Base-by-base conservation (phyloP, 768 basidiomycete species). In the Lactarius akahatsu region DNA sequence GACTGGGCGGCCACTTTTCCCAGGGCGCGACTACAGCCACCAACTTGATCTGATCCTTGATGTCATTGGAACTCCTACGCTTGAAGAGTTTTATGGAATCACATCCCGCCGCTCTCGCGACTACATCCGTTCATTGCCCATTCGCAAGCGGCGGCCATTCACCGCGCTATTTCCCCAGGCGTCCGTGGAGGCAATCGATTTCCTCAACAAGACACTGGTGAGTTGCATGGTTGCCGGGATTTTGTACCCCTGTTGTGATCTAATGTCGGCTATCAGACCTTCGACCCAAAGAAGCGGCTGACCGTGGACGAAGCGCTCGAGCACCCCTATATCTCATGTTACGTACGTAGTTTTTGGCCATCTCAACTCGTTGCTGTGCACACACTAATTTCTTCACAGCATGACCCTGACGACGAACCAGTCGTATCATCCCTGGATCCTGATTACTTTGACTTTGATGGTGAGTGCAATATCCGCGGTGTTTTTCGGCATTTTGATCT, bases 61-160 rank as follows among this genome's bases (percentile, higher is more conserved):
- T 74, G 86, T 95, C 47, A 89, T 96, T 70, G 94, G 87, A 56
- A 96, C 93, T 1, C 93, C 94, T 1, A 90, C 88, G 43, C 81
- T 95, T 57, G 94, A 95, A 67, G 94, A 96, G 74, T 95, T 94
- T 76, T 91, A 94, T 77, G 86, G 90, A 43, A 95, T 96, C 76
- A 93, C 91, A 1, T 91, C 90, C 5, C 83, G 87, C 57, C 82
- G 92, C 58, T 94, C 91, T 61, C 85, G 91, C 64, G 92, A 96
- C 72, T 95, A 96, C 77, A 87, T 96, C 72, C 87, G 92, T 55
- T 87, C 90, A 7, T 80, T 96, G 65, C 92, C 92, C 55, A 92
- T 95, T 73, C 85, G 89, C 70, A 93, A 90, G 77, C 85, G 84
- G 72, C 80, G 83, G 55, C 79, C 88, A 16, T 92, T 96, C 75